phyloP scores from a whole-genome alignment of 805 yeast genomes.

The Naumovozyma baii region DNA sequence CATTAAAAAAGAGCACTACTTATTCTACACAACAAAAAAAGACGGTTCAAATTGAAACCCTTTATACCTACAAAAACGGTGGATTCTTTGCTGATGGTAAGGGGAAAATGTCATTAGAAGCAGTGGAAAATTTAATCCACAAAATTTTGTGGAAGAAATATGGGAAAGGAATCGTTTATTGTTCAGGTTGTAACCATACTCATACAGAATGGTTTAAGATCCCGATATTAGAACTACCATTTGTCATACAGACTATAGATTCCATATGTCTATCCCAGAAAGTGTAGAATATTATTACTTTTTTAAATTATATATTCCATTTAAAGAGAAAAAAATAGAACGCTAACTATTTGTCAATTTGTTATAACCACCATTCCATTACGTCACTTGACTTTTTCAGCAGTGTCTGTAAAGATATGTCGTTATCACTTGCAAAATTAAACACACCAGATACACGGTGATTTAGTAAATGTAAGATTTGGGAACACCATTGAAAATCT shows the following conservation, averaged over 20 bases:
- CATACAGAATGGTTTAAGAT: constrained; percentile 26
- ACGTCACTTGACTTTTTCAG: too few relatives aligned
- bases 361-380: neutral
- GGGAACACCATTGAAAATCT: neutral
- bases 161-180: constrained; percentile 23
- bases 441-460: neutral
- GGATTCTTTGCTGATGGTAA: constrained; percentile 18
- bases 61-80: constrained; percentile 15
- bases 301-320: too few relatives aligned
- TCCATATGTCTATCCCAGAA: constrained; percentile 9
- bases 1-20: constrained; percentile 3
- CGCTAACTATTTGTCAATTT: neutral
- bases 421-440: neutral
- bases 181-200: constrained; percentile 21
- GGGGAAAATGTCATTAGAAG: constrained; percentile 9
- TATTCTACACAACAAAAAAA: neutral
- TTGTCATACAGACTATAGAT: constrained; percentile 13
- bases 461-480: too few relatives aligned
- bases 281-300: neutral
- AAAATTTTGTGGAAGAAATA: constrained; percentile 22
- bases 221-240: constrained; percentile 17
- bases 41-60: neutral
- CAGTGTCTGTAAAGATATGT: too few relatives aligned
- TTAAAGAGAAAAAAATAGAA: neutral
- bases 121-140: constrained; percentile 19